phyloP scores from a whole-genome alignment of 805 yeast species.

The Starmerella powellii region DNA sequence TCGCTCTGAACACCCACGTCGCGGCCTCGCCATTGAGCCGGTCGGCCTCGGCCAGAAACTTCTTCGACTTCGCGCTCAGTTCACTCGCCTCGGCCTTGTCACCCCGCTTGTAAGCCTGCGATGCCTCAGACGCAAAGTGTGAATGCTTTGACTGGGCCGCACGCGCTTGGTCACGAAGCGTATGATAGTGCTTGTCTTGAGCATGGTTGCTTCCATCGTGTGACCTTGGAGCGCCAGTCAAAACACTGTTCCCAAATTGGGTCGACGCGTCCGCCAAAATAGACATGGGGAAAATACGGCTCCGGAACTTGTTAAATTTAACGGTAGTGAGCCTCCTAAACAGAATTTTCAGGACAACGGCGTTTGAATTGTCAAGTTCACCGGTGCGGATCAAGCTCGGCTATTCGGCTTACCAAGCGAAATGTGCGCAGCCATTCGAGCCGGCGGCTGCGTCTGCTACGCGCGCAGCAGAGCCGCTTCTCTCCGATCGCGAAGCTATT shows the following conservation, averaged over 20 bases:
- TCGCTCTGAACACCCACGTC: slow-evolving; percentile 47
- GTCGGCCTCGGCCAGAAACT: slow-evolving; percentile 50
- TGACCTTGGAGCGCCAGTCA: slow-evolving; percentile 8
- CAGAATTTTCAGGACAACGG: too few relatives aligned
- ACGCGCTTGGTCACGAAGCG: slow-evolving; percentile 56
- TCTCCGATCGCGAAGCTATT: too few relatives aligned
- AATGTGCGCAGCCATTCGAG: too few relatives aligned
- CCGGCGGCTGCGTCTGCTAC: too few relatives aligned
- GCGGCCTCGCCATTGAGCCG: slow-evolving; percentile 70
- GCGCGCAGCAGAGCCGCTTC: too few relatives aligned
- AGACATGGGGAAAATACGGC: slow-evolving; percentile 6
- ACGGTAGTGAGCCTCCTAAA: background rate
- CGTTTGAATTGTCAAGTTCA: too few relatives aligned
- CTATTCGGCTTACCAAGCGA: too few relatives aligned
- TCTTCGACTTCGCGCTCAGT: slow-evolving; percentile 56
- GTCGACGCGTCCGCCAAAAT: slow-evolving; percentile 9
- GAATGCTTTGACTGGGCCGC: slow-evolving; percentile 47
- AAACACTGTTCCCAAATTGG: slow-evolving; percentile 8
- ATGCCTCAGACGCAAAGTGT: slow-evolving; percentile 53
- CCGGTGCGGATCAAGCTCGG: too few relatives aligned
- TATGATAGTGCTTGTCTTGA: slow-evolving; percentile 39
- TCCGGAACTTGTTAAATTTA: background rate
- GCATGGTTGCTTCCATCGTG: slow-evolving; percentile 32
- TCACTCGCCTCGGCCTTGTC: slow-evolving; percentile 62
- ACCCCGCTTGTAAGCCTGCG: slow-evolving; percentile 63